Evolutionary conservation across 176 grass and related monocot genomes (phyloP), one percentile per base, ranked within the genome.

Genomic region (Phragmites australis): DNA sequence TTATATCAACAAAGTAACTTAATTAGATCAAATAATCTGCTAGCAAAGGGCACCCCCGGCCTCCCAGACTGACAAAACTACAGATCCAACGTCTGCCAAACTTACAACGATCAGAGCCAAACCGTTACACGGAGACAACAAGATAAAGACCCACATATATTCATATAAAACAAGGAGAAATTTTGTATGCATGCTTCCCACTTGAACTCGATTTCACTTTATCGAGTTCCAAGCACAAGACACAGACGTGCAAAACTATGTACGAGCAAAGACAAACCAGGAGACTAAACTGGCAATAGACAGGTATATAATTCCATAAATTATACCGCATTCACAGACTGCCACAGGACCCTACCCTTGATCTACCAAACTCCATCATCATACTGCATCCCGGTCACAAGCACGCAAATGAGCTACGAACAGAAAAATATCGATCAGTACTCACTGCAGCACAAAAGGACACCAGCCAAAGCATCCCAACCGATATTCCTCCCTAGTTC

Each of bases 361-460:
- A 46, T 84, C 70, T 81, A 70, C 37, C 53, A 62, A 39, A 85
- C 46, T 21, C 17, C 45, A 30, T 41, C 82, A 21, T 43, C 44
- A 30, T 66, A 37, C 54, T 54, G 47, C 52, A 80, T 61, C 43
- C 25, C 23, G 42, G 30, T 30, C 76, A 75, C 77, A 62, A 84
- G 62, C 25, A 32, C 12, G 21, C 72, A 64, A 53, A 48, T 69
- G 40, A 12, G 51, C 60, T 25, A 52, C 31, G 14, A 80, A 60
- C 40, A 43, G 39, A 51, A 18, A 37, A 40, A 70, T 63, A 72
- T 77, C 64, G 74, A 57, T 71, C 45, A 75, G 41, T 76, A 64
- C 37, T 61, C n/a, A 62, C 26, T 7, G 12, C 53, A 55, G 9
- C 37, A 76, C 37, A 46, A 81, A 74, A 34, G n/a, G 34, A 32